Conservation (phyloP, 805 yeast species). For the Grigorovia transvaalensis region DNA sequence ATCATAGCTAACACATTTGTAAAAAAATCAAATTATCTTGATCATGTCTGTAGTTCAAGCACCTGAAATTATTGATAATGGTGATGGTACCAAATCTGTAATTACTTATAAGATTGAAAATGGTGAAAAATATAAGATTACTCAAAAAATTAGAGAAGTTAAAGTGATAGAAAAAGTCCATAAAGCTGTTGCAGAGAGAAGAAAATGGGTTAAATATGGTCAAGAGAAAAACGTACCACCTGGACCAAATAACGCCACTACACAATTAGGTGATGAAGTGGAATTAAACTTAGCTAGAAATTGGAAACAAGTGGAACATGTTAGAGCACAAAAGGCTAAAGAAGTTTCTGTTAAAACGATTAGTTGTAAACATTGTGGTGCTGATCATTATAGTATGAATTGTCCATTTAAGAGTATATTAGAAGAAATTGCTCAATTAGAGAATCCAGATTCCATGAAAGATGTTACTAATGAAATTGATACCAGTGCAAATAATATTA, state of each 20-base stretch:
- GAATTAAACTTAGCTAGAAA: slow-evolving; percentile 61
- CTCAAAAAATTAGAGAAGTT: slow-evolving; percentile 73
- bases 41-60: slow-evolving; percentile 53
- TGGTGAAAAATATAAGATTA: slow-evolving; percentile 77
- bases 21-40: not conserved
- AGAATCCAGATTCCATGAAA: slow-evolving; percentile 26
- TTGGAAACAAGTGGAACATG: slow-evolving; percentile 71
- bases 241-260: slow-evolving; percentile 84
- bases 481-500: slow-evolving; percentile 16
- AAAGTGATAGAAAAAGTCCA: slow-evolving; percentile 73
- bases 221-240: slow-evolving; percentile 60
- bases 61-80: slow-evolving; percentile 64
- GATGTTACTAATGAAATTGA: slow-evolving; percentile 28
- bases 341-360: slow-evolving; percentile 37
- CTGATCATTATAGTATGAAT: slow-evolving; percentile 84
- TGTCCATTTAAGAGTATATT: slow-evolving; percentile 94
- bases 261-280: slow-evolving; percentile 80
- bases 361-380: slow-evolving; percentile 85
- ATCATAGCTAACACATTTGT: not conserved
- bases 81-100: slow-evolving; percentile 86
- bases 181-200: slow-evolving; percentile 77
- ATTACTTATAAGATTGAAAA: slow-evolving; percentile 65
- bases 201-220: slow-evolving; percentile 83
- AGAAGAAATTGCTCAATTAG: slow-evolving; percentile 38
- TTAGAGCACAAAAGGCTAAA: slow-evolving; percentile 43